Evolutionary conservation across 257 asterid species (phyloP).

Genomic region (Thymus mandschuricus): DNA sequence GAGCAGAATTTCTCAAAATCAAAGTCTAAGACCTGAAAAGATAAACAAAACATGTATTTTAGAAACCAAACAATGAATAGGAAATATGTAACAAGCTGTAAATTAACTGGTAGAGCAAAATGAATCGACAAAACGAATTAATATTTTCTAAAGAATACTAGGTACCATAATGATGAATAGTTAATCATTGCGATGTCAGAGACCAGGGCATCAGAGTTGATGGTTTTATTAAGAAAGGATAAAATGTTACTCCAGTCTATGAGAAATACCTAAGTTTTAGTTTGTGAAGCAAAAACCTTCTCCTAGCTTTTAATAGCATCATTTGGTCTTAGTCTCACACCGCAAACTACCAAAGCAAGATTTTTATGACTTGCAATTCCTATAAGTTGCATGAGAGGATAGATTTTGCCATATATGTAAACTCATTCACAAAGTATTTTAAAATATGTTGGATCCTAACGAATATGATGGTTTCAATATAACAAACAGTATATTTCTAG

Average conservation of each 20-base stretch:
- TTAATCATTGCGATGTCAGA: background rate
- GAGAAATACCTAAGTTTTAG: background rate
- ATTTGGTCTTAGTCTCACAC: conserved; percentile 7
- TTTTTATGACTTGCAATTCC: background rate
- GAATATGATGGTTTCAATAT: background rate
- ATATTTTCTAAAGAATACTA: background rate
- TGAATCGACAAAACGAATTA: background rate
- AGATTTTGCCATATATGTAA: background rate
- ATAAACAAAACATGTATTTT: conserved; percentile 2
- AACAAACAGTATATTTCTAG: background rate
- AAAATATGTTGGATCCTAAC: background rate
- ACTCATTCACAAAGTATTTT: conserved; percentile 12
- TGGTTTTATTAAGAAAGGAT: background rate
- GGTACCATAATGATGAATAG: background rate
- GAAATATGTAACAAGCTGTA: background rate
- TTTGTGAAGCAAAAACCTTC: background rate
- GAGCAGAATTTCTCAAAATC: conserved; percentile 97
- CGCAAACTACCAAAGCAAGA: conserved; percentile 15
- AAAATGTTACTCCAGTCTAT: background rate
- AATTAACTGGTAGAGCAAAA: background rate
- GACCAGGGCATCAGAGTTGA: conserved; percentile 9
- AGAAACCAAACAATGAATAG: conserved; percentile 6
- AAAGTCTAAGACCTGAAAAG: conserved; percentile 89
- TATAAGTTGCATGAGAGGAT: conserved; percentile 1
- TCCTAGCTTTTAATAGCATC: conserved; percentile 12